phyloP scores from a whole-genome alignment of 2,329 filamentous ascomycete species.

The Hymenoscyphus salicellus region DNA sequence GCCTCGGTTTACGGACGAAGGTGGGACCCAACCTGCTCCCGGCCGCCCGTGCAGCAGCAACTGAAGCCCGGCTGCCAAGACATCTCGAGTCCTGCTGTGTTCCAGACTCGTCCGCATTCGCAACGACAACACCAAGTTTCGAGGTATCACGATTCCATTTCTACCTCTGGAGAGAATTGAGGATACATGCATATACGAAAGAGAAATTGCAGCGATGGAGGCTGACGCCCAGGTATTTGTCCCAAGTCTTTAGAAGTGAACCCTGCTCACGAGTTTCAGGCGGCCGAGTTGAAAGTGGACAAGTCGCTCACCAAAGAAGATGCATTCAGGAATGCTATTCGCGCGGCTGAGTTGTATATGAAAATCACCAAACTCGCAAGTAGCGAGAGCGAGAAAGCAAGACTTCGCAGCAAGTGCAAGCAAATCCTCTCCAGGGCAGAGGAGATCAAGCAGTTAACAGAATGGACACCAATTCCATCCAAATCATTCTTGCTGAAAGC shows the following conservation, averaged over 20 bases:
- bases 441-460: constrained; percentile 58
- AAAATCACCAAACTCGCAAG: constrained; percentile 63
- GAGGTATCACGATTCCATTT: neutral
- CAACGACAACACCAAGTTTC: neutral
- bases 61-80: neutral
- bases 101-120: neutral
- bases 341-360: constrained; percentile 79
- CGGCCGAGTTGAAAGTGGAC: constrained; percentile 51
- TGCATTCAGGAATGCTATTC: constrained; percentile 72
- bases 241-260: neutral
- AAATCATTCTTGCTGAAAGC: constrained; percentile 33
- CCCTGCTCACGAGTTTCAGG: constrained; percentile 40
- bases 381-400: constrained; percentile 60
- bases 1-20: constrained; percentile 10
- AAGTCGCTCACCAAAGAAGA: constrained; percentile 53
- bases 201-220: constrained; percentile 1
- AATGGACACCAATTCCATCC: constrained; percentile 22
- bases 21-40: neutral
- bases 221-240: constrained; percentile 42
- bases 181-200: neutral
- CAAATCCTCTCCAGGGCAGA: constrained; percentile 71
- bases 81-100: neutral
- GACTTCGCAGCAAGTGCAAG: constrained; percentile 66
- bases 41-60: constrained; percentile 1
- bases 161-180: neutral